Base-by-base conservation (phyloP, 2,329 filamentous ascomycete genomes). In the Claviceps monticola region DNA sequence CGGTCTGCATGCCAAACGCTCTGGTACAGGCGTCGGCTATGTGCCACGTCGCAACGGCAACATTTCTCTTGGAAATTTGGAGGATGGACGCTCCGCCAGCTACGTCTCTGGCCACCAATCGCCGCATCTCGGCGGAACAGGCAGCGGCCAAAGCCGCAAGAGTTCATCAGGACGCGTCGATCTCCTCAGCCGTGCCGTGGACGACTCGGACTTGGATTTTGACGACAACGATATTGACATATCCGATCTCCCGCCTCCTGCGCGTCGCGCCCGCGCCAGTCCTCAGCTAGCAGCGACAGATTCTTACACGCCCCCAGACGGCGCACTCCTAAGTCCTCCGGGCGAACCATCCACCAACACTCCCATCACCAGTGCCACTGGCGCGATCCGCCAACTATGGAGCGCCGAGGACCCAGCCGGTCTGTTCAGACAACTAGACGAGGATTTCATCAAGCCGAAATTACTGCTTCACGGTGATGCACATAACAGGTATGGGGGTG, bases 371-470 rank as follows among this genome's bases (percentile, higher is more conserved):
- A 86, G 80, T 29, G 87, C 87, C 11, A 78, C 82, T 19, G 85
- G 82, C 34, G 86, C 89, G 0, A 81, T 96, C 53, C 82, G 83
- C 52, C 86, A 91, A 62, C 73, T 98, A 8, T 82, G 95, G 58
- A 86, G 85, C 16, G 79, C 85, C 1, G 88, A 95, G 49, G 93
- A 98, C 65, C 89, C 94, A 45, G 86, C 87, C 9, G 88, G 86
- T 46, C 80, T 94, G 70, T 95, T 98, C 67, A 83, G 83, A 58
- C 90, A 95, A 68, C 72, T 98, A 54, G 93, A 98, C 65, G 93
- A 98, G 67, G 88, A 90, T 55, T 96, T 89, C 66, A 90, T 97
- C 68, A 97, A 97, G 73, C 91, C 91, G 17, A 87, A 84, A 63
- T 70, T 97, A 51, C 68, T 97, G 57, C 76, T 97, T 19, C 90